These are phyloP conservation scores for Ophiostoma sp. DNA, from an alignment of 2,329 filamentous ascomycete species.

Conservation along the genomic window DNA sequence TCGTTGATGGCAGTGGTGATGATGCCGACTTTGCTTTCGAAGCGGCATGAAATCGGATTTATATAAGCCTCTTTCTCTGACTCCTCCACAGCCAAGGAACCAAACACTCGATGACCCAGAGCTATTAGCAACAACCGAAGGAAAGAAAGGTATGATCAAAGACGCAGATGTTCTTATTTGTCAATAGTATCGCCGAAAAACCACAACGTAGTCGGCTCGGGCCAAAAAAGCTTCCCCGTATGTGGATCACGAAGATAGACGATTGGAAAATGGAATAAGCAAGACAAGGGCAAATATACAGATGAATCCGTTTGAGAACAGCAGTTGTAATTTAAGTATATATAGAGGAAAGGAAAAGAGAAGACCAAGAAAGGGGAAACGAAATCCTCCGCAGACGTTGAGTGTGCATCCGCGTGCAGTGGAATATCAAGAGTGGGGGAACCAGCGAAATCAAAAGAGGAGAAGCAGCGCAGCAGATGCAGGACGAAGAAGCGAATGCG, in stretches of 20 bases:
- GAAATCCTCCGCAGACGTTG: not conserved
- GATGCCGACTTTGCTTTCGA: too few relatives aligned
- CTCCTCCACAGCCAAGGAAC: not conserved
- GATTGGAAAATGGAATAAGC: not conserved
- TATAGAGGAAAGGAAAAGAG: not conserved
- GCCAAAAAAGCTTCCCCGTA: constrained; percentile 13
- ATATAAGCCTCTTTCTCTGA: too few relatives aligned
- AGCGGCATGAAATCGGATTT: too few relatives aligned
- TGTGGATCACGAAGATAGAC: constrained; percentile 4
- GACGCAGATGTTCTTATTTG: not conserved
- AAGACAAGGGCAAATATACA: not conserved
- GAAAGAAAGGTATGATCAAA: not conserved
- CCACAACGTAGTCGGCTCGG: not conserved
- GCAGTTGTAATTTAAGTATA: not conserved
- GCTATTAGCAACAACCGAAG: not conserved
- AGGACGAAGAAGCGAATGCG: not conserved
- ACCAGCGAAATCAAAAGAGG: not conserved
- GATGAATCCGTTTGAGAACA: not conserved
- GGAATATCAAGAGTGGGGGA: not conserved
- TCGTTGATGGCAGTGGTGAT: too few relatives aligned
- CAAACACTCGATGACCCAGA: too few relatives aligned
- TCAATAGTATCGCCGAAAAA: constrained; percentile 11
- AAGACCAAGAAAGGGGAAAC: not conserved
- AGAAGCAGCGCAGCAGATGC: not conserved
- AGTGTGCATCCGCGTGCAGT: not conserved